phyloP scores from a whole-genome alignment of 805 yeast genomes.

The Lipomyces japonicus region DNA sequence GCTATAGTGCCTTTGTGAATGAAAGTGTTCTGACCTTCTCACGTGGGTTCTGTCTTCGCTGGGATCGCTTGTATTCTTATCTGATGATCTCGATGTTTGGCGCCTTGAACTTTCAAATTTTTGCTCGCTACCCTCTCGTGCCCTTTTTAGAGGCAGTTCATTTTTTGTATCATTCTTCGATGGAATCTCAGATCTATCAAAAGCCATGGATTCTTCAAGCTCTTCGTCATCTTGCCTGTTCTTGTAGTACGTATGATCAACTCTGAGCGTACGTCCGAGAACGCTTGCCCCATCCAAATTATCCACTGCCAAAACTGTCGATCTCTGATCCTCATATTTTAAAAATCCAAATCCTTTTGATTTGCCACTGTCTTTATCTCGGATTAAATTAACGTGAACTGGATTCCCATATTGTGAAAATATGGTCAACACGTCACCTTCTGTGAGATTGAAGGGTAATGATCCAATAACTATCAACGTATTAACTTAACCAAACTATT shows the following conservation, averaged over 20 bases:
- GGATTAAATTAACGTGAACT: slow-evolving; percentile 61
- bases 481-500: neutral
- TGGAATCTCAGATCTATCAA: slow-evolving; percentile 5
- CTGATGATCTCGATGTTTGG: neutral
- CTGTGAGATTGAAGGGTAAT: slow-evolving; percentile 59
- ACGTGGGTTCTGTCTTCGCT: neutral
- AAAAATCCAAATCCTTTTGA: slow-evolving; percentile 76
- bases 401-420: slow-evolving; percentile 92
- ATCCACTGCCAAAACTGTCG: slow-evolving; percentile 82
- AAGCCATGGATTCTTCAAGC: slow-evolving; percentile 21
- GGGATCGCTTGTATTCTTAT: neutral
- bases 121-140: no score
- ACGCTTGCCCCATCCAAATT: slow-evolving; percentile 69
- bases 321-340: slow-evolving; percentile 75
- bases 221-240: slow-evolving; percentile 26
- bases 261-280: slow-evolving; percentile 51
- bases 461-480: slow-evolving; percentile 53
- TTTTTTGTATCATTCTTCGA: neutral
- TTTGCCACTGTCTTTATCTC: slow-evolving; percentile 62
- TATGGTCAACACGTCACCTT: slow-evolving; percentile 68
- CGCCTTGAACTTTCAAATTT: neutral
- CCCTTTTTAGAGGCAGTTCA: no score
- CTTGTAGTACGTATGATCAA: slow-evolving; percentile 54
- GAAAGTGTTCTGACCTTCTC: neutral
- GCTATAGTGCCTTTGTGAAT: neutral